Evolutionary conservation across 352 stramenopile species (phyloP).

Genomic region (Pythium rhizo-oryzae): DNA sequence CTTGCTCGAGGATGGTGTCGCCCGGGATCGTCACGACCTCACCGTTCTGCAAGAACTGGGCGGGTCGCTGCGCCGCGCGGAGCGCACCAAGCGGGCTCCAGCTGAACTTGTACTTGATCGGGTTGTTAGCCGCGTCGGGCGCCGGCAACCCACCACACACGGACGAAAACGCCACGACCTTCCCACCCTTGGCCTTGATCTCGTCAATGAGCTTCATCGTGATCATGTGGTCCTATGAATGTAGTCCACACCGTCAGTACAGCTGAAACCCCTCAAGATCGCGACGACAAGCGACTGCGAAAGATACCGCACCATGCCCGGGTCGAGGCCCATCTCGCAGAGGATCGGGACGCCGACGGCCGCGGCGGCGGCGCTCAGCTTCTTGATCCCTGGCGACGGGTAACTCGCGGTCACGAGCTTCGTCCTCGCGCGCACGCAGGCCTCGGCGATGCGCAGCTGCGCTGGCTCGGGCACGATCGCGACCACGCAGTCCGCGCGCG

Average conservation of each 20-base stretch:
- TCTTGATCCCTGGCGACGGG: slow-evolving; percentile 75
- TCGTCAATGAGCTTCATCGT: slow-evolving; percentile 90
- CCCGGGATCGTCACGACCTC: slow-evolving; percentile 58
- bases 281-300: too few species aligned
- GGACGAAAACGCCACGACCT: slow-evolving; percentile 76
- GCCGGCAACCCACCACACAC: slow-evolving; percentile 87
- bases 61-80: slow-evolving; percentile 44
- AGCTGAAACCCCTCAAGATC: too few species aligned
- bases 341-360: slow-evolving; percentile 73
- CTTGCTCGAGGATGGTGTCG: slow-evolving; percentile 49
- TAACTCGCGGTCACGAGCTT: slow-evolving; percentile 92
- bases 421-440: slow-evolving; percentile 60
- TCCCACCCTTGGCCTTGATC: slow-evolving; percentile 58
- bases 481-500: slow-evolving; percentile 71
- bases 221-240: slow-evolving; percentile 82
- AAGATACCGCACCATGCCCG: slow-evolving; percentile 57
- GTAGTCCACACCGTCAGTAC: not conserved
- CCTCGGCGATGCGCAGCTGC: slow-evolving; percentile 68
- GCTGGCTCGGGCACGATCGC: slow-evolving; percentile 83
- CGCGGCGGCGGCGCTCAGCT: slow-evolving; percentile 45
- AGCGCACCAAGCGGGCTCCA: slow-evolving; percentile 84
- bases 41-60: slow-evolving; percentile 61
- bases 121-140: slow-evolving; percentile 89
- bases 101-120: slow-evolving; percentile 93
- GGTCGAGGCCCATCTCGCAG: slow-evolving; percentile 91